These are phyloP conservation scores for Datura wrightii DNA, from an alignment of 257 asterid species.

Conservation along the genomic window DNA sequence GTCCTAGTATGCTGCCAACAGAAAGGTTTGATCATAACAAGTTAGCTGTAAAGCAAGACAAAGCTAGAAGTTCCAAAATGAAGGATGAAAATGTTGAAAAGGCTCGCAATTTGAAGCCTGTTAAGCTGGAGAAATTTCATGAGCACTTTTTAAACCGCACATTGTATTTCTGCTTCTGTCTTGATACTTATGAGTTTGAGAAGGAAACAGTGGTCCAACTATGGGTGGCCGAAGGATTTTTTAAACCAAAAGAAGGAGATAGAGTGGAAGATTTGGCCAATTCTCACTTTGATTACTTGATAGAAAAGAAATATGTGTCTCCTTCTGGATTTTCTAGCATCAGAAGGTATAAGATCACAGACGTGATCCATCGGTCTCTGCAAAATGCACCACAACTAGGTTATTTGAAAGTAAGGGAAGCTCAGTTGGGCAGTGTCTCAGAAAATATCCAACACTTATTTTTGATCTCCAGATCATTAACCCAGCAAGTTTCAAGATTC, in stretches of 20 bases:
- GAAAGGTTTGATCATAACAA: no score
- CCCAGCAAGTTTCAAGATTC: slow-evolving; percentile 30
- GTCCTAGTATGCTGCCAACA: no score
- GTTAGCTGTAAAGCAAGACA: not conserved
- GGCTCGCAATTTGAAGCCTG: not conserved
- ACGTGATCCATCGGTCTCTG: not conserved
- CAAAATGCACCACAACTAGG: slow-evolving; percentile 8
- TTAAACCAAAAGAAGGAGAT: slow-evolving; percentile 32
- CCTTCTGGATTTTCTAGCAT: slow-evolving; percentile 36
- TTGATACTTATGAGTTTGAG: slow-evolving; percentile 38
- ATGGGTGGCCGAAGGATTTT: slow-evolving; percentile 60
- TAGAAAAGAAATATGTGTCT: slow-evolving; percentile 33
- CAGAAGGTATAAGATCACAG: slow-evolving; percentile 42
- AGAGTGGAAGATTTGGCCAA: slow-evolving; percentile 49
- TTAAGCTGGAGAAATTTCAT: no score
- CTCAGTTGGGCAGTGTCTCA: slow-evolving; percentile 32
- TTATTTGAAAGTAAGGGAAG: slow-evolving; percentile 28
- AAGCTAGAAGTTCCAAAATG: not conserved
- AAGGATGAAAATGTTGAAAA: not conserved
- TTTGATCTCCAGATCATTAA: slow-evolving; percentile 42
- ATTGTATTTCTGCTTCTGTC: not conserved
- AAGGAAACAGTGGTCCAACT: slow-evolving; percentile 47
- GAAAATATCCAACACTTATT: slow-evolving; percentile 35
- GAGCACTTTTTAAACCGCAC: slow-evolving; percentile 22
- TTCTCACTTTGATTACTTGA: slow-evolving; percentile 40